These are phyloP conservation scores for Crithidia brevicula DNA, from an alignment of 208 protist genomes.

Conservation along the genomic window DNA sequence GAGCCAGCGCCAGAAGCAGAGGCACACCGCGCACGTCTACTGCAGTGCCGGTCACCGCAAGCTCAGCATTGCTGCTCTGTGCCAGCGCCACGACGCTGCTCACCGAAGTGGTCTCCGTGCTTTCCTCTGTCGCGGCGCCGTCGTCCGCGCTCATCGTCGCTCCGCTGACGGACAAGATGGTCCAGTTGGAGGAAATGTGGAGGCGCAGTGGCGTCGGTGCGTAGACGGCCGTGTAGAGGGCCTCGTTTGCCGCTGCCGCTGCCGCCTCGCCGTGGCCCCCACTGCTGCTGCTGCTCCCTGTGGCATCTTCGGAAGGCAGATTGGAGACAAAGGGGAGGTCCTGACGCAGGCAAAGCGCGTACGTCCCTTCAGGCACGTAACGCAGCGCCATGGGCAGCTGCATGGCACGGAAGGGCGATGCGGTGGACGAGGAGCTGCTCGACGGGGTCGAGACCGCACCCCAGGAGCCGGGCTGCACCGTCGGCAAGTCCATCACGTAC, in stretches of 20 bases:
- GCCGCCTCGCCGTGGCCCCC: background rate
- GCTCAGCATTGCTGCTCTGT: conserved; percentile 46
- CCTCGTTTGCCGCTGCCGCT: background rate
- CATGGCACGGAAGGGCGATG: conserved; percentile 22
- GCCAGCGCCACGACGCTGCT: conserved; percentile 36
- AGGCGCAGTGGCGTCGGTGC: conserved; percentile 23
- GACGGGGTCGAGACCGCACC: background rate
- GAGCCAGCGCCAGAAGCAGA: conserved; percentile 48
- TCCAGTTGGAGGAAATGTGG: conserved; percentile 24
- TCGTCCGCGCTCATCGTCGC: background rate
- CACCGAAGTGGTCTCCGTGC: conserved; percentile 8
- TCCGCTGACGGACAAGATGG: conserved; percentile 21
- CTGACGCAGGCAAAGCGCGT: conserved; percentile 52
- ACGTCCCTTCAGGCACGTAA: conserved; percentile 52
- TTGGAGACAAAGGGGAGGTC: conserved; percentile 26
- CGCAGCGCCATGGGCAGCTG: conserved; percentile 40
- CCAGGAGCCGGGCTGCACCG: conserved; percentile 33
- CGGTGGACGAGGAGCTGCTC: background rate
- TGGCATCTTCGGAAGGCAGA: background rate
- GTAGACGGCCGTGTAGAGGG: conserved; percentile 18
- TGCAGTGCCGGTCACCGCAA: conserved; percentile 50
- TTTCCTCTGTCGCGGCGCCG: background rate
- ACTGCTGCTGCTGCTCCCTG: background rate
- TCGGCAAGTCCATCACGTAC: conserved; percentile 29
- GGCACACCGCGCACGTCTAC: conserved; percentile 44